Evolutionary conservation across 495 filamentous ascomycete species (phyloP), one percentile per base, ranked within the genome.

Genomic region (Hypoxylon intermedium): DNA sequence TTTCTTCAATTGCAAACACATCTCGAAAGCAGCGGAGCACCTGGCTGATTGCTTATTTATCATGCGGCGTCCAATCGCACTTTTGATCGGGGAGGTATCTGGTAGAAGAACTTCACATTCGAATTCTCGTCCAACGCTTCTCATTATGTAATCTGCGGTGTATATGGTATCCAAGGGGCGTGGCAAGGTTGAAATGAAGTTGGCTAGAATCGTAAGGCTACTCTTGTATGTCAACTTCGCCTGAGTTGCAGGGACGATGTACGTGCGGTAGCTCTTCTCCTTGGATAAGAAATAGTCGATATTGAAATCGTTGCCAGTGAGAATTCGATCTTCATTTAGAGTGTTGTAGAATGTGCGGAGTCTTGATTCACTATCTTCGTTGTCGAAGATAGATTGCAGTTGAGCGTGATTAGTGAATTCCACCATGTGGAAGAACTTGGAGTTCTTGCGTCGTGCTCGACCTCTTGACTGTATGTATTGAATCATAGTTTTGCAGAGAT

Each of bases 391-490:
- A 1, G 77, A 76, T 30, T 75, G 68, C 9, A 70, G 49, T 52
- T 98, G 91, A 0, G 72, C 68, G 1, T 51, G 36, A 67, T 96
- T 97, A 0, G 76, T 77, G 5, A 60, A 69, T 71, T 97, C 92
- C 6, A 89, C 60, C 88, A 98, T 93, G 67, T 89, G 89, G 24
- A 92, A 82, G 71, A 93, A 98, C 69, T 83, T 85, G 0, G 93
- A 97, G 42, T 87, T 78, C 0, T 73, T 65, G 67, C 89, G 88
- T 7, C 94, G 83, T 37, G 94, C 94, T 60, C 94, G 82, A n/a
- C 94, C 94, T 30, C 92, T 83, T 15, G 93, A 97, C 71, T 98
- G 94, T 13, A 98, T 88, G 71, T 97, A 98, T 68, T 96, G 91
- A 52, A 98, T 98, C 70, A 97, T 78, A 0, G 94, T 97, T 7